Base-by-base conservation (phyloP, 2,329 filamentous ascomycete species). In the Paraconiothyrium sp. region DNA sequence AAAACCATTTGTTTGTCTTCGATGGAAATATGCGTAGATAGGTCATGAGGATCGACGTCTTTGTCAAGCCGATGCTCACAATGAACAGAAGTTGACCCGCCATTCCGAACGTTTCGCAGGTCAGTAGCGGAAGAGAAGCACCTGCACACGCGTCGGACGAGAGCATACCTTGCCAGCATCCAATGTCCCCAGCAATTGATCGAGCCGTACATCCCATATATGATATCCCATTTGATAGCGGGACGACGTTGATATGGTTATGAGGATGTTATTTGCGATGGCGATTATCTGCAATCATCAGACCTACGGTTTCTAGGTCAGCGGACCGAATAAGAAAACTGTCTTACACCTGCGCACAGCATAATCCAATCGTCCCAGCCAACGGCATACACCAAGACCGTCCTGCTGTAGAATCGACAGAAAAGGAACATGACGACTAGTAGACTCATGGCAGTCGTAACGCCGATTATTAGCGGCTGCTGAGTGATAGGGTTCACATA, bases 191-290 rank as follows among this genome's bases (percentile, higher is more conserved):
- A 62, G 67, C 0, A 67, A 54, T 10, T 64, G 61, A 30, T 63
- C 47, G 14, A 70, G 67, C 8, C 34, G 61, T 10, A 74, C 60
- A 37, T 74, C 71, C 70, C 70, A 75, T 7, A 73, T 59, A 11
- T 75, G 72, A 22, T 75, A 72, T 9, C 73, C 72, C 62, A 72
- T 72, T 30, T 72, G 70, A 30, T 68, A 74, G 24, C 66, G 60
- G 9, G 69, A 67, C 4, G 60, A 46, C 59, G 71, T 71, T 0
- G 72, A 72, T 27, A 72, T 49, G 10, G 72, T 70, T 16, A 70
- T 65, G 64, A 76, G 69, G 11, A 75, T 59, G 34, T 71, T 69
- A 20, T 68, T 72, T 6, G 66, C 68, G 10, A 75, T 60, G n/a
- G 64, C 64, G 32, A 61, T 47, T 8, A 74, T 35, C 65, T 72